Conservation (phyloP, 2,329 filamentous ascomycete species). For the Microsporum ferrugineum region DNA sequence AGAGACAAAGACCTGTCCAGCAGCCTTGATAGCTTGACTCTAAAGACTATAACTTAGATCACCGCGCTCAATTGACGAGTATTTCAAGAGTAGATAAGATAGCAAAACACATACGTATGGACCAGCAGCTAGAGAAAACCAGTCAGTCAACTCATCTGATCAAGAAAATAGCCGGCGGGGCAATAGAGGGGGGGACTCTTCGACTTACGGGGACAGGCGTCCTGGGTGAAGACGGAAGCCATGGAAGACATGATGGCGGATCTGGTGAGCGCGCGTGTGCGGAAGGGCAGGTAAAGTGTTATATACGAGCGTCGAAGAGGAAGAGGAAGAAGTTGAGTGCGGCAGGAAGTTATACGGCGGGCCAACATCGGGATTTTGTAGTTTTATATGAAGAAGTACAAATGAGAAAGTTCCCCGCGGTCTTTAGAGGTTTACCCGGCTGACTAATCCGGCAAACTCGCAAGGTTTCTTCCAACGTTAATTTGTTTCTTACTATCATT, state of each 20-base stretch:
- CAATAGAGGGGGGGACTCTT: background rate
- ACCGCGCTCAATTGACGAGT: background rate
- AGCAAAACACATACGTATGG: conserved; percentile 31
- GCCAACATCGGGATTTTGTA: background rate
- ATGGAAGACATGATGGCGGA: conserved; percentile 27
- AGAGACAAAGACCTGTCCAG: conserved; percentile 58
- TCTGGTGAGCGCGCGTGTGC: background rate
- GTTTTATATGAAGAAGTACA: background rate
- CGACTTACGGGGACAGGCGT: conserved; percentile 37
- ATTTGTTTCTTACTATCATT: background rate
- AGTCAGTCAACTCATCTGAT: conserved; percentile 4
- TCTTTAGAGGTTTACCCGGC: background rate
- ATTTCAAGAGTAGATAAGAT: no score
- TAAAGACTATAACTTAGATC: conserved; percentile 15
- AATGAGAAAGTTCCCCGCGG: background rate
- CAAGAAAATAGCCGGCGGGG: background rate
- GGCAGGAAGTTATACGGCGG: background rate
- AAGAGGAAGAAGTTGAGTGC: background rate
- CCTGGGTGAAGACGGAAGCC: conserved; percentile 30
- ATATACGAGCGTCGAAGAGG: background rate
- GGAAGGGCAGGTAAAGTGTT: background rate
- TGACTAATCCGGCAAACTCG: background rate
- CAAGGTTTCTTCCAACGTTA: background rate
- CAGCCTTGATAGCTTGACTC: conserved; percentile 54
- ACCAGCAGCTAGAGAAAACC: conserved; percentile 18